These are phyloP conservation scores for Aspergillus ibericus DNA, from an alignment of 2,329 filamentous ascomycete species.

Conservation along the genomic window DNA sequence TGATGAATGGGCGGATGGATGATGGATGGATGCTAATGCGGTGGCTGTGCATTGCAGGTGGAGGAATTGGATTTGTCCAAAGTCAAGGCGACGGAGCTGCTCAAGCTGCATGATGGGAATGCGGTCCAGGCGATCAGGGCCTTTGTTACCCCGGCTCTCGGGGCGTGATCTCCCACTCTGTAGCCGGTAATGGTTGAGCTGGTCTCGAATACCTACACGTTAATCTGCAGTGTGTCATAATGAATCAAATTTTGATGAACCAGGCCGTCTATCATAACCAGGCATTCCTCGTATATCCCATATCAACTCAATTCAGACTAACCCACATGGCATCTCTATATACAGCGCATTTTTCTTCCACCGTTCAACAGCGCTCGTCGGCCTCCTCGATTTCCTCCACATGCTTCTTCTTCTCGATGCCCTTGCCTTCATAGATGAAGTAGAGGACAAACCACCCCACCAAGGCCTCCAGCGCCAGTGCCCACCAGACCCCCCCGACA, in stretches of 20 bases:
- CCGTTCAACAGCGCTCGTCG: conserved; percentile 2
- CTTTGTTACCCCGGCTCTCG: conserved; percentile 30
- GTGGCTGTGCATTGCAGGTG: conserved; percentile 29
- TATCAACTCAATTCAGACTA: too few species aligned
- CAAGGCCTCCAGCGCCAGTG: conserved; percentile 54
- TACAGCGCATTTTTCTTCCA: background rate
- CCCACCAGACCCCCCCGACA: conserved; percentile 60
- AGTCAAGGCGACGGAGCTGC: conserved; percentile 48
- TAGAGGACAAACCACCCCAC: conserved; percentile 60
- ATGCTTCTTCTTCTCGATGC: conserved; percentile 53
- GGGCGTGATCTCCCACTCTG: too few species aligned
- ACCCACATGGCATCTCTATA: background rate
- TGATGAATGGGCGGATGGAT: background rate
- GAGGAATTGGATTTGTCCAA: conserved; percentile 50
- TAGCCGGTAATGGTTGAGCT: too few species aligned
- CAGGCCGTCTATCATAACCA: too few species aligned
- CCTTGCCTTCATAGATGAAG: conserved; percentile 64
- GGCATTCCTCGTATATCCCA: too few species aligned
- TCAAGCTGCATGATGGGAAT: conserved; percentile 49
- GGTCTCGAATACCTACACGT: too few species aligned
- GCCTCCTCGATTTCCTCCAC: conserved; percentile 17
- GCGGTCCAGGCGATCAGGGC: conserved; percentile 42
- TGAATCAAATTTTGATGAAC: too few species aligned
- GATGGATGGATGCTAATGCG: background rate
- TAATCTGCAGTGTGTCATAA: too few species aligned